phyloP scores from a whole-genome alignment of 345 rosid genomes.

The Gossypium mustelinum region DNA sequence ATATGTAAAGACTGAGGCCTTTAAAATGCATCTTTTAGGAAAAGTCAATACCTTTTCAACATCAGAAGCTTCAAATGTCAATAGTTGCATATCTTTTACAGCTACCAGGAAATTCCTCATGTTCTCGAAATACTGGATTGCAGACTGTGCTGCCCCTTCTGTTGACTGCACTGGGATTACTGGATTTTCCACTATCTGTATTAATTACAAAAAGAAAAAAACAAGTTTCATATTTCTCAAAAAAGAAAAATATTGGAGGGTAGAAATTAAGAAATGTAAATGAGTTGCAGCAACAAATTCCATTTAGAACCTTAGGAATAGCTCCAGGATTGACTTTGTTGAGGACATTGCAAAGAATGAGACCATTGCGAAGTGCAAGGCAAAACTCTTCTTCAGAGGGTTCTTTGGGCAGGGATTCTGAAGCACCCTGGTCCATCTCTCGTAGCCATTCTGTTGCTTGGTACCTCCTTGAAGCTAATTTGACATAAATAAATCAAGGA shows the following conservation, averaged over 20 bases:
- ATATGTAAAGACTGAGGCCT: not conserved
- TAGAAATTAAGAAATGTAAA: not conserved
- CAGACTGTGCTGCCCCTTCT: slow-evolving; percentile 95
- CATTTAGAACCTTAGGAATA: slow-evolving; percentile 59
- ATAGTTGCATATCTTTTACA: slow-evolving; percentile 87
- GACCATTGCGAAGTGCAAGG: slow-evolving; percentile 82
- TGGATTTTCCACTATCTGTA: slow-evolving; percentile 79
- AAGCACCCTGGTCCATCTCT: slow-evolving; percentile 73
- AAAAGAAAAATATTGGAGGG: not conserved
- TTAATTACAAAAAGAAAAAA: not conserved
- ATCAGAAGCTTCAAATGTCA: slow-evolving; percentile 94
- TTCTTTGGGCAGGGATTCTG: slow-evolving; percentile 50
- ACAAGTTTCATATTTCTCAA: not conserved
- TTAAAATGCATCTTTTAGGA: not conserved
- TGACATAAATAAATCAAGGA: not conserved
- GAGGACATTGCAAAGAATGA: slow-evolving; percentile 94
- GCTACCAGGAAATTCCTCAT: slow-evolving; percentile 95
- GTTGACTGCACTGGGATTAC: slow-evolving; percentile 61
- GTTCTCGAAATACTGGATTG: slow-evolving; percentile 95
- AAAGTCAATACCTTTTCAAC: slow-evolving; percentile 63
- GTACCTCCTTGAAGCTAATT: slow-evolving; percentile 73
- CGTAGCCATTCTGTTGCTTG: slow-evolving; percentile 92
- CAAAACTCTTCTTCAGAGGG: slow-evolving; percentile 83
- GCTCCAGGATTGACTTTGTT: slow-evolving; percentile 98
- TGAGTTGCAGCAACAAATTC: not conserved